Conservation (phyloP, 148 eudicot species). For the Talinum fruticosum region DNA sequence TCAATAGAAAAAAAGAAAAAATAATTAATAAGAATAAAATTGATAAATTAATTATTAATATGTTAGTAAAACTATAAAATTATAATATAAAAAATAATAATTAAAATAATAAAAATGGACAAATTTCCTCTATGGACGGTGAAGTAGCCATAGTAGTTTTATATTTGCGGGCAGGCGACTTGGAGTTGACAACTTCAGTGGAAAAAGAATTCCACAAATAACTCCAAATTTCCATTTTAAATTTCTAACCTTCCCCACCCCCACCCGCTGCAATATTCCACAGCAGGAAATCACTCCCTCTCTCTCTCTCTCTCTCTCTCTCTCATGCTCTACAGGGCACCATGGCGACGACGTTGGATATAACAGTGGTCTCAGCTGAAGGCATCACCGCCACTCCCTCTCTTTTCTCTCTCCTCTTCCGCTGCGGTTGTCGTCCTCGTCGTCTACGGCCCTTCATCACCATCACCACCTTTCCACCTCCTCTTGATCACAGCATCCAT, state of each 20-base stretch:
- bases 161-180: no score
- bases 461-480: constrained; percentile 33
- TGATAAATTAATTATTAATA: no score
- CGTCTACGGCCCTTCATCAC: constrained; percentile 43
- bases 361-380: constrained; percentile 54
- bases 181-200: no score
- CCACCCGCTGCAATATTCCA: not conserved
- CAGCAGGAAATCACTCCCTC: not conserved
- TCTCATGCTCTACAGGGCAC: not conserved
- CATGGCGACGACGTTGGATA: constrained; percentile 32
- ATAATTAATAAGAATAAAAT: no score
- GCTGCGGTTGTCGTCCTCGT: constrained; percentile 25
- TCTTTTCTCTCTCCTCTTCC: constrained; percentile 30
- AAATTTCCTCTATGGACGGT: no score
- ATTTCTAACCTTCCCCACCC: not conserved
- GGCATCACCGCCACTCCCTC: constrained; percentile 36
- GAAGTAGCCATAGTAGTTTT: no score
- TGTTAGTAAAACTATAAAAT: no score
- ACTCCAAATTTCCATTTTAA: not conserved
- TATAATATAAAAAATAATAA: no score
- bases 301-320: not conserved
- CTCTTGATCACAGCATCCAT: not conserved
- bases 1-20: no score
- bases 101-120: no score
- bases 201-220: no score